Evolutionary conservation across 352 stramenopile genomes (phyloP), one percentile per base, ranked within the genome.

Genomic region (Pythium volutum): DNA sequence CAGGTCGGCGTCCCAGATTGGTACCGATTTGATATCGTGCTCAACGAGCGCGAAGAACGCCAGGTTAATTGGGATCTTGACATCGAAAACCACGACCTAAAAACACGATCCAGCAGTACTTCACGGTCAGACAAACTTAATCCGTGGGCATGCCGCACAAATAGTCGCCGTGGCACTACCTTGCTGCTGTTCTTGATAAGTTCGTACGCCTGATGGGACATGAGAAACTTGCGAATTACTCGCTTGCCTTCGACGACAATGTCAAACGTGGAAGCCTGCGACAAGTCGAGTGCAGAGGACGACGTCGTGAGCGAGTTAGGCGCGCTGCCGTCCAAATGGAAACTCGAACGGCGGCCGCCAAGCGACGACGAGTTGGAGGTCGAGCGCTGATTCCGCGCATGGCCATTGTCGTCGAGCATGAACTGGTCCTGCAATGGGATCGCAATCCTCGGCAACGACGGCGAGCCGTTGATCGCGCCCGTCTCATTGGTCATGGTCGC

Each of bases 21-120:
- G 97, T 39, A 98, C 97, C 36, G 93, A 97, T 79, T 98, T 97
- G 84, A 98, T 98, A 71, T 99, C 96, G 80, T 99, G 97, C 74
- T 99, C 97, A n/a, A 99, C 95, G 33, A 99, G 81, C 15, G 97
- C 97, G 75, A 99, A 99, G 84, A 99, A 99, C 31, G 97, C 97
- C 38, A 99, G 76, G 66, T 99, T 98, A 66, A 99, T 98, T 20
- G 97, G 96, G 76, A 99, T 99, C 70, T 97, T 98, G 47, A 97
- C 96, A 74, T 99, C 97, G 78, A 99, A 99, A 9, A 99, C 96
- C 22, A 99, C 96, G 22, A 98, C 88, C 74, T 85, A 49, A 15
- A 33, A 22, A 43, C 14, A 48, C n/a, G 16, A 27, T 29, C 42
- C 18, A 27, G 2, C 42, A 18, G 0, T n/a, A n/a, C n/a, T 20